Evolutionary conservation across 108 stramenopile genomes (phyloP).

Genomic region (Pseudonitzschia multistriata): DNA sequence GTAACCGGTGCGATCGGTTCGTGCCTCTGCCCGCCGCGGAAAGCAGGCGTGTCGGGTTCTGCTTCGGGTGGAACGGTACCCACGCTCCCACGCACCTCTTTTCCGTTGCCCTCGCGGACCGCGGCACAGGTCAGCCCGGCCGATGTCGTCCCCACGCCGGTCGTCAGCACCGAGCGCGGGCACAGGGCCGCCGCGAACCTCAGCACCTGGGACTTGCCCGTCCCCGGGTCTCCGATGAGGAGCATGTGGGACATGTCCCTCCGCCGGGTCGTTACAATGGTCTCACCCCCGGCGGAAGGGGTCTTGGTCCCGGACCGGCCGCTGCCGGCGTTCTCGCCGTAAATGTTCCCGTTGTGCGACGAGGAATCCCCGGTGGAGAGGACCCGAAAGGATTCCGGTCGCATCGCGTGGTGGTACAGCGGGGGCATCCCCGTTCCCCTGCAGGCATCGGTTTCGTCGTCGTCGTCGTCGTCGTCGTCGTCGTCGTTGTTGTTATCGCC

Average conservation of each 20-base stretch:
- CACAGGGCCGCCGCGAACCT: constrained; percentile 91
- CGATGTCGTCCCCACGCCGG: constrained; percentile 95
- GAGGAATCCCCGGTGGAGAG: not conserved
- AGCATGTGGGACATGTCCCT: constrained; percentile 87
- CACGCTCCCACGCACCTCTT: constrained; percentile 43
- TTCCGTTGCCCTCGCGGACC: constrained; percentile 82
- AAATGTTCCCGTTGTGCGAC: not conserved
- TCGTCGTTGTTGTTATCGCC: constrained; percentile 14
- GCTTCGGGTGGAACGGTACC: too few species aligned
- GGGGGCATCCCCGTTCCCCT: not conserved
- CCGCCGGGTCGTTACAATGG: constrained; percentile 53
- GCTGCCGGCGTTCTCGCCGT: not conserved
- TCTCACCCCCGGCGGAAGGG: constrained; percentile 14
- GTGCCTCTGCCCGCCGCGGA: too few species aligned
- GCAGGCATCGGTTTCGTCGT: not conserved
- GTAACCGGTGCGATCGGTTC: too few species aligned
- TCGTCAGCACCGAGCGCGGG: constrained; percentile 92
- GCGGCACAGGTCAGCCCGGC: constrained; percentile 99
- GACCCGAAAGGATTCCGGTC: constrained; percentile 57
- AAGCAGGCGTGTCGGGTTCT: too few species aligned
- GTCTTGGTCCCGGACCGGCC: not conserved
- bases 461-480: not conserved
- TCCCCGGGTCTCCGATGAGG: constrained; percentile 87
- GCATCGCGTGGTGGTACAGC: not conserved
- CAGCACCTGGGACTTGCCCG: constrained; percentile 82